Evolutionary conservation across 768 basidiomycete species (phyloP).

Genomic region (Lactarius quietus): DNA sequence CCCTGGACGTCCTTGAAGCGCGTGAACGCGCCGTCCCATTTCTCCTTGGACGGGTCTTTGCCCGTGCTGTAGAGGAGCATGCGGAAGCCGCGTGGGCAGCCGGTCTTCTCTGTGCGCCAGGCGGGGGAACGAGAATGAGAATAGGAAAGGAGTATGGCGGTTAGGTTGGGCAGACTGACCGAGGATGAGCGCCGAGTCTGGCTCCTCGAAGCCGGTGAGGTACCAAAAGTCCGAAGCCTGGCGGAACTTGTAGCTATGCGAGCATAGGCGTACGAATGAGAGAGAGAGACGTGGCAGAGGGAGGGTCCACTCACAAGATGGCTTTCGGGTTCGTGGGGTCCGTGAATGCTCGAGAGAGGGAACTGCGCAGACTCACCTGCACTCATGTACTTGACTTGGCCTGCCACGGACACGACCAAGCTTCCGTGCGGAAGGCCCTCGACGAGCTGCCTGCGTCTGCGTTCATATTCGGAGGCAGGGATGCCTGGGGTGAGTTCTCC

Average conservation of each 20-base stretch:
- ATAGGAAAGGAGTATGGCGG: not conserved
- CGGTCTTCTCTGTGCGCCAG: slow-evolving; percentile 55
- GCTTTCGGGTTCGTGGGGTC: not conserved
- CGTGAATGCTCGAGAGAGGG: not conserved
- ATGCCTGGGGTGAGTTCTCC: slow-evolving; percentile 46
- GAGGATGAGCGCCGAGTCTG: slow-evolving; percentile 83
- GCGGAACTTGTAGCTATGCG: slow-evolving; percentile 84
- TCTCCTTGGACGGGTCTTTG: slow-evolving; percentile 69
- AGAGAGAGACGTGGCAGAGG: not conserved
- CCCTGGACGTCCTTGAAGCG: slow-evolving; percentile 57
- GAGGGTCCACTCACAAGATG: not conserved
- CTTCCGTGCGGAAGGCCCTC: slow-evolving; percentile 39
- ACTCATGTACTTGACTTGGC: slow-evolving; percentile 42
- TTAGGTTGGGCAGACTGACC: slow-evolving; percentile 46
- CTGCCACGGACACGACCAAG: slow-evolving; percentile 45
- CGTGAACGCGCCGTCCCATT: slow-evolving; percentile 92
- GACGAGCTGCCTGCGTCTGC: slow-evolving; percentile 40
- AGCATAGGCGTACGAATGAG: not conserved
- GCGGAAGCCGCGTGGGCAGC: slow-evolving; percentile 69
- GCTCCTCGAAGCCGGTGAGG: slow-evolving; percentile 93
- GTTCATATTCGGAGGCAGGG: slow-evolving; percentile 41
- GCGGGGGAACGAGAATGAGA: slow-evolving; percentile 9
- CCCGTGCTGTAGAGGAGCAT: slow-evolving; percentile 84
- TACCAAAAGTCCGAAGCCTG: slow-evolving; percentile 95
- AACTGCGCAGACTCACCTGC: slow-evolving; percentile 27